phyloP scores from a whole-genome alignment of 169 alveolate species.

The Eimeria necatrix region DNA sequence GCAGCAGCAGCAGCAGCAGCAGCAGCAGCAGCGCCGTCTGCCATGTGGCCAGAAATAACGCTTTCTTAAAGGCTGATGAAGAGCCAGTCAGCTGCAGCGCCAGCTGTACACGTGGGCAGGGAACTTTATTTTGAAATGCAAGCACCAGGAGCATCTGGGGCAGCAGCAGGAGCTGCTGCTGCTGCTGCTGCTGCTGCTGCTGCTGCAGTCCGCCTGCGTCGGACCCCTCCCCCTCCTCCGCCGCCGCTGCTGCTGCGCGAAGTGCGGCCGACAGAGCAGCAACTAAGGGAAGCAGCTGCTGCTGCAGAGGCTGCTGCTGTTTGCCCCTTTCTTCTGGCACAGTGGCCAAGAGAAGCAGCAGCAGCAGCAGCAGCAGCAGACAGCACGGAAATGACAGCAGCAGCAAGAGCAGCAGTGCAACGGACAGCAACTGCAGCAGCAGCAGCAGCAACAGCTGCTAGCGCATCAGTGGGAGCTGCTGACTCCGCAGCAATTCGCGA shows the following conservation, averaged over 20 bases:
- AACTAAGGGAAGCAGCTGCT: not conserved
- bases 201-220: not conserved
- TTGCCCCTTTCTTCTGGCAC: conserved; percentile 17
- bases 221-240: conserved; percentile 63
- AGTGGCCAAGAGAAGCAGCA: conserved; percentile 13
- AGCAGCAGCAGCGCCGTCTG: conserved; percentile 15
- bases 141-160: conserved; percentile 9
- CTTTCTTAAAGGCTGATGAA: not conserved
- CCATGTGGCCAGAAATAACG: not conserved
- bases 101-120: not conserved
- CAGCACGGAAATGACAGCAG: too few relatives aligned
- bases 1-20: conserved; percentile 5
- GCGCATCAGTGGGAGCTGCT: not conserved
- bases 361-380: conserved; percentile 8
- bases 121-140: too few relatives aligned
- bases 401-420: not conserved
- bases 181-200: conserved; percentile 42
- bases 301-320: conserved; percentile 46
- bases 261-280: not conserved
- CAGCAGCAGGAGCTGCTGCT: not conserved
- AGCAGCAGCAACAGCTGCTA: not conserved
- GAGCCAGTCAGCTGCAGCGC: not conserved
- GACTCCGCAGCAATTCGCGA: not conserved
- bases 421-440: not conserved
- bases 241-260: conserved; percentile 3